Conservation (phyloP, 1,284 basidiomycete species). For the Moesziomyces globuligerus region DNA sequence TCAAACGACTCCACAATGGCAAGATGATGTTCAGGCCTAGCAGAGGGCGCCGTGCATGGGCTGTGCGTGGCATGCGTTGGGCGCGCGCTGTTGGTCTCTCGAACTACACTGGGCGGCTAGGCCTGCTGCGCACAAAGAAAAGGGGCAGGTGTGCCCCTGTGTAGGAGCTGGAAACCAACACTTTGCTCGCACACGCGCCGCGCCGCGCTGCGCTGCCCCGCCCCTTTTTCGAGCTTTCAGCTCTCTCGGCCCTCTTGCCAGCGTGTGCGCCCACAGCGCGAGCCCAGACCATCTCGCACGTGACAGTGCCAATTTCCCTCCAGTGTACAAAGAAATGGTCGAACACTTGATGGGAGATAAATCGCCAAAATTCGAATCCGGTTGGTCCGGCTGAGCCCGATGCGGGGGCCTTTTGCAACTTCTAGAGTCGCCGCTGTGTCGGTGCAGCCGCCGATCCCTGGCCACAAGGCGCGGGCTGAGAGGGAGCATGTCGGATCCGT, state of each 20-base stretch:
- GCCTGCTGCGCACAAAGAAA: not conserved
- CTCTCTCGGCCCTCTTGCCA: no score
- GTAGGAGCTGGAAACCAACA: slow-evolving; percentile 8
- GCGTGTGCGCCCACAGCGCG: no score
- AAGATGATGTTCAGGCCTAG: no score
- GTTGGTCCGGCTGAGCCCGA: slow-evolving; percentile 19
- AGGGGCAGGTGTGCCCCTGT: slow-evolving; percentile 2
- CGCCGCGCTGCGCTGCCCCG: not conserved
- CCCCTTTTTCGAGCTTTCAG: slow-evolving; percentile 1
- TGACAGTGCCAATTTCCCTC: slow-evolving; percentile 3
- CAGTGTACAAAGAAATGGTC: not conserved
- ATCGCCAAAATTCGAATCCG: not conserved
- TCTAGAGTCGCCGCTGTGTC: slow-evolving; percentile 1
- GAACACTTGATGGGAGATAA: not conserved
- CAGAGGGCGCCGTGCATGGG: no score
- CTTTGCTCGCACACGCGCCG: slow-evolving; percentile 1
- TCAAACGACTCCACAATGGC: no score
- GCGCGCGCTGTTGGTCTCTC: no score
- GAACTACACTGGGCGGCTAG: no score
- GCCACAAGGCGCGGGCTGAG: slow-evolving; percentile 1
- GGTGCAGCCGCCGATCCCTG: slow-evolving; percentile 2
- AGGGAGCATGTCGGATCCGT: slow-evolving; percentile 47
- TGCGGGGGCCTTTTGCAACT: slow-evolving; percentile 10
- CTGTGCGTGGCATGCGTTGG: no score
- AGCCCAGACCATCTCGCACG: slow-evolving; percentile 1